These are phyloP conservation scores for Coemansia biformis DNA, from an alignment of 192 early-diverging fungal genomes.

Conservation along the genomic window DNA sequence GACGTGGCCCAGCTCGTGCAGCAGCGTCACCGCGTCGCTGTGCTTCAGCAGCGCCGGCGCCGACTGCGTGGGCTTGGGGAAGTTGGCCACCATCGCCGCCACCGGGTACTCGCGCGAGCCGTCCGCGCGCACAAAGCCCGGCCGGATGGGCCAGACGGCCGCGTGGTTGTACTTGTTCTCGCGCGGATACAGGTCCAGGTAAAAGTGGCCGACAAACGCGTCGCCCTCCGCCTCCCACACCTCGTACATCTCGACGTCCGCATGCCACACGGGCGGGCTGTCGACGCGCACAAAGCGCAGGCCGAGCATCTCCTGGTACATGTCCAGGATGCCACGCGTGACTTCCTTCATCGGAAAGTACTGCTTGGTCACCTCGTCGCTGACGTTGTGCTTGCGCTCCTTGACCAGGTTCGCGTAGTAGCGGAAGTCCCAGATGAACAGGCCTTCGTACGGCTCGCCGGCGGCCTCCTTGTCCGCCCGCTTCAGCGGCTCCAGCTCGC, in stretches of 20 bases:
- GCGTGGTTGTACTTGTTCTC: conserved; percentile 73
- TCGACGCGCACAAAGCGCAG: conserved; percentile 63
- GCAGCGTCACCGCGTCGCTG: conserved; percentile 72
- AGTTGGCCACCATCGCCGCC: conserved; percentile 70
- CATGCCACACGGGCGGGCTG: conserved; percentile 63
- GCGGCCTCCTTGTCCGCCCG: conserved; percentile 47
- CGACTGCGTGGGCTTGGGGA: conserved; percentile 59
- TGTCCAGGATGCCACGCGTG: conserved; percentile 62
- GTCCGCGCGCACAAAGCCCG: conserved; percentile 55
- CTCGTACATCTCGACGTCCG: conserved; percentile 73
- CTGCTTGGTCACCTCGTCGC: conserved; percentile 71
- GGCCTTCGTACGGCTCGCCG: conserved; percentile 55
- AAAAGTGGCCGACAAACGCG: conserved; percentile 65
- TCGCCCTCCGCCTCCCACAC: conserved; percentile 64
- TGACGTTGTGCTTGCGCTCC: conserved; percentile 69
- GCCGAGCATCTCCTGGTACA: conserved; percentile 70
- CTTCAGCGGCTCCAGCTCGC: conserved; percentile 60
- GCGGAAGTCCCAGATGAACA: conserved; percentile 68
- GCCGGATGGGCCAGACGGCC: conserved; percentile 73
- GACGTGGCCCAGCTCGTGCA: conserved; percentile 80
- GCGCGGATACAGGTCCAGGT: conserved; percentile 71
- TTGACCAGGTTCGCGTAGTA: conserved; percentile 71
- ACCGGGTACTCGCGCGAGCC: conserved; percentile 58
- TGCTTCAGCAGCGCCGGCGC: conserved; percentile 75
- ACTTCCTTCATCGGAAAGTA: conserved; percentile 68